These are phyloP conservation scores for Physcomitrium patens DNA, from an alignment of 225 moss, liverwort and hornwort species.

Conservation along the genomic window DNA sequence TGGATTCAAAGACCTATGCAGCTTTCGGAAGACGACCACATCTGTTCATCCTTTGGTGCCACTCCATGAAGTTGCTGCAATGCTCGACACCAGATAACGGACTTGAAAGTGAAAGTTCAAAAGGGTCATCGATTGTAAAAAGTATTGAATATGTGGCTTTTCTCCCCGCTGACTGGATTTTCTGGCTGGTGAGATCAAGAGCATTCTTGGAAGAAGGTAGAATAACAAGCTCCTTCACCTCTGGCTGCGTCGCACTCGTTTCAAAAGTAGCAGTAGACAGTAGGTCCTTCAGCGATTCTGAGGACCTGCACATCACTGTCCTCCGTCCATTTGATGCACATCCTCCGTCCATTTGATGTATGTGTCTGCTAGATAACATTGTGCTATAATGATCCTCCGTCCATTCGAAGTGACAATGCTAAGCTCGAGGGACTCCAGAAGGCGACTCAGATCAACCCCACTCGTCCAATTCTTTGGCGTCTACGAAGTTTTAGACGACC, in stretches of 20 bases:
- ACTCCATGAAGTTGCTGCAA: conserved; percentile 1
- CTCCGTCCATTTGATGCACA: conserved; percentile 24
- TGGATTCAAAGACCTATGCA: conserved; percentile 29
- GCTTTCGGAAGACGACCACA: background rate
- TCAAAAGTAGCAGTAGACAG: conserved; percentile 26
- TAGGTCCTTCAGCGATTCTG: conserved; percentile 41
- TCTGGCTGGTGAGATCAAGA: conserved; percentile 19
- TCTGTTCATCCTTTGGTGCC: background rate
- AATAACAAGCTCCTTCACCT: background rate
- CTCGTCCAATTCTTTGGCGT: conserved; percentile 63
- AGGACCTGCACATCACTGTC: conserved; percentile 13
- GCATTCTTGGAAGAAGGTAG: conserved; percentile 17
- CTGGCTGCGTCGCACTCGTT: background rate
- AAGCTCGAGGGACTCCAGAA: conserved; percentile 49
- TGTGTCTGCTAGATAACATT: conserved; percentile 27
- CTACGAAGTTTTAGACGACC: conserved; percentile 55
- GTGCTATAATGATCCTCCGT: too few species aligned
- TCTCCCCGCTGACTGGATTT: conserved; percentile 14
- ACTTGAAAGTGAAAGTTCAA: conserved; percentile 50
- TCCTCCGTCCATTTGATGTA: conserved; percentile 32
- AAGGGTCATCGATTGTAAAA: conserved; percentile 45
- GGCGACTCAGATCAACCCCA: conserved; percentile 57
- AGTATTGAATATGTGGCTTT: conserved; percentile 2
- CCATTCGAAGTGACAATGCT: conserved; percentile 44
- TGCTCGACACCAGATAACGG: conserved; percentile 45